These are phyloP conservation scores for Rubia yunnanensis DNA, from an alignment of 257 asterid genomes.

Conservation along the genomic window DNA sequence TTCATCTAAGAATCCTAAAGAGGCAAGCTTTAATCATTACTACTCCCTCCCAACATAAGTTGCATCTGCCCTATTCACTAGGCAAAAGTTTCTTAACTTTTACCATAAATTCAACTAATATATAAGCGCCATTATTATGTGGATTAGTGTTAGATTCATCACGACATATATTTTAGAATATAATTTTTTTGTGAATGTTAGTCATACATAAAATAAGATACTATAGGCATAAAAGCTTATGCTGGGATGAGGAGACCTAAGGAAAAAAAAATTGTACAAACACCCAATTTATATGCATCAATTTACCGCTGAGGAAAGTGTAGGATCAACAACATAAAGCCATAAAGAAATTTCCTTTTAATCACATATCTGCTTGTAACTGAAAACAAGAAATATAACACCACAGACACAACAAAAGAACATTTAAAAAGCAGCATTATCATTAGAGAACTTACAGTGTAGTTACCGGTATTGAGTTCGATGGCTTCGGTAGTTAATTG, in stretches of 20 bases:
- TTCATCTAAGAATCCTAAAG: background rate
- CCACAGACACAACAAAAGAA: background rate
- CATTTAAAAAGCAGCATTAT: background rate
- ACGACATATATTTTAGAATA: too few relatives aligned
- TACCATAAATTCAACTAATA: too few relatives aligned
- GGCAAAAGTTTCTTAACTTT: too few relatives aligned
- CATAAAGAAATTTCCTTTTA: background rate
- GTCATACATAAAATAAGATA: too few relatives aligned
- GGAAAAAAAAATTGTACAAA: background rate
- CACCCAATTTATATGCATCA: background rate
- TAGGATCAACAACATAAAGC: background rate
- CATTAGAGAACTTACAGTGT: constrained; percentile 41
- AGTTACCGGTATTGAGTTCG: constrained; percentile 68
- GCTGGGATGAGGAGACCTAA: too few relatives aligned
- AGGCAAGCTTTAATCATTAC: too few relatives aligned
- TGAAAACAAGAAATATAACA: background rate
- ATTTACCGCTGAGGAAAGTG: background rate
- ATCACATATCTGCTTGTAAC: background rate
- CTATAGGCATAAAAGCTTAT: too few relatives aligned
- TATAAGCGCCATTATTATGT: too few relatives aligned
- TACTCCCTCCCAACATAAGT: too few relatives aligned
- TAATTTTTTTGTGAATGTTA: too few relatives aligned
- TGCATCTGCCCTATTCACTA: too few relatives aligned
- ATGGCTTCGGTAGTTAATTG: constrained; percentile 70
- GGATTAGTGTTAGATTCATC: too few relatives aligned